Evolutionary conservation across 208 protist genomes (phyloP).

Genomic region (Leishmania guyanensis): DNA sequence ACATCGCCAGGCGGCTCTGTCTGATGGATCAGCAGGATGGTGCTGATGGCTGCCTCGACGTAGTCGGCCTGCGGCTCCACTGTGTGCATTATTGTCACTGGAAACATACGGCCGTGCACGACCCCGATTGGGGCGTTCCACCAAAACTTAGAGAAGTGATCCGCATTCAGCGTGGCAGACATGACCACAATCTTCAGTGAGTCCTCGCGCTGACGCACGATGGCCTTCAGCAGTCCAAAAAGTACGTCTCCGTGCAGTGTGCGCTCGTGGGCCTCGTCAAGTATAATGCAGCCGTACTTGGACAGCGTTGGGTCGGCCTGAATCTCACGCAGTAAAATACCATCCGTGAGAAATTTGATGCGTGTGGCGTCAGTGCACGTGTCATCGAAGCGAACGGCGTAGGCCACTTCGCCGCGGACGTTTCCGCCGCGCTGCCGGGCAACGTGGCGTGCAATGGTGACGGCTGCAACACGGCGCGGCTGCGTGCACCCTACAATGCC

Average conservation of each 20-base stretch:
- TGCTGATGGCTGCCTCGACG: slow-evolving; percentile 96
- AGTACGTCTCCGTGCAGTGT: slow-evolving; percentile 96
- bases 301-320: slow-evolving; percentile 90
- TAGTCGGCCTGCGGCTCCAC: slow-evolving; percentile 96
- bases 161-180: slow-evolving; percentile 97
- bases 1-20: slow-evolving; percentile 97
- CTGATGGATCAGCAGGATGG: slow-evolving; percentile 97
- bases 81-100: slow-evolving; percentile 94
- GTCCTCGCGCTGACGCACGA: slow-evolving; percentile 55
- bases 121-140: slow-evolving; percentile 92
- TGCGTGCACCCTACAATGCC: slow-evolving; percentile 95
- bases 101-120: slow-evolving; percentile 90
- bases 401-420: slow-evolving; percentile 90
- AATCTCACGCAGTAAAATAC: slow-evolving; percentile 97
- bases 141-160: slow-evolving; percentile 96
- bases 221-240: slow-evolving; percentile 92
- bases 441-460: slow-evolving; percentile 95
- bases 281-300: slow-evolving; percentile 97
- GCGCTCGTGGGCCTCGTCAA: slow-evolving; percentile 99
- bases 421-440: slow-evolving; percentile 81
- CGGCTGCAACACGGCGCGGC: slow-evolving; percentile 96
- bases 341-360: slow-evolving; percentile 97
- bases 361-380: slow-evolving; percentile 75
- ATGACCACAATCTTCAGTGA: slow-evolving; percentile 95
- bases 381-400: slow-evolving; percentile 96